Evolutionary conservation across 441 rosid genomes (phyloP).

Genomic region (Theobroma grandiflorum): DNA sequence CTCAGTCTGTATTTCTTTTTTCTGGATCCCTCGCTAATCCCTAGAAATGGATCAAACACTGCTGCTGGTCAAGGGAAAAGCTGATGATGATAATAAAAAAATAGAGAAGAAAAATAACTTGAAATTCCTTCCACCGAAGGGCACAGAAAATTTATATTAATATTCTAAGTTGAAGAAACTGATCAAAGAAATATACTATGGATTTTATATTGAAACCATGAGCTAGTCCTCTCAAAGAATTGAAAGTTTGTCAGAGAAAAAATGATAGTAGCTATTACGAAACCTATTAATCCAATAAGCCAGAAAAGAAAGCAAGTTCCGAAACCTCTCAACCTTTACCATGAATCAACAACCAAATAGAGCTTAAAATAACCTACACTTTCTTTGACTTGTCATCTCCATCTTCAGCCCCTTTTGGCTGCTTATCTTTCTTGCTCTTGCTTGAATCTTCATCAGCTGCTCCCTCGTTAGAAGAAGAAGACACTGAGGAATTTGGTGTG

Average conservation of each 20-base stretch:
- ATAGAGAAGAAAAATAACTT: neutral
- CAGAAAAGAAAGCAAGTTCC: conserved; percentile 10
- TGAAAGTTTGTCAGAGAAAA: conserved; percentile 7
- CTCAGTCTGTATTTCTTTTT: neutral
- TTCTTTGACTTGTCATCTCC: conserved; percentile 55
- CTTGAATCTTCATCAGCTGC: conserved; percentile 43
- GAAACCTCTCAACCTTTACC: conserved; percentile 18
- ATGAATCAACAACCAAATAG: conserved; percentile 9
- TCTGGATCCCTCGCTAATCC: neutral
- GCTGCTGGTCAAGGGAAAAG: neutral
- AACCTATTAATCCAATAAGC: conserved; percentile 12
- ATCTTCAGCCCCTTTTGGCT: conserved; percentile 40
- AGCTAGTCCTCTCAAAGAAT: conserved; percentile 19
- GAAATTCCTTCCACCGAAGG: neutral
- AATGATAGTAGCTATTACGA: neutral
- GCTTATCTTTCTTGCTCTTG: conserved; percentile 43
- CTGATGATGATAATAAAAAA: neutral
- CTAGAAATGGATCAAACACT: neutral
- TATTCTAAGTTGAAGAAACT: neutral
- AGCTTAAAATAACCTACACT: conserved; percentile 51
- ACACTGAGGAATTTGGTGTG: conserved; percentile 61
- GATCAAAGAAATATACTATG: neutral
- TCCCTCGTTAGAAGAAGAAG: conserved; percentile 62
- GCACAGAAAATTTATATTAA: neutral
- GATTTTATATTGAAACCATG: neutral